These are phyloP conservation scores for Strobilomyces echinocephalus DNA, from an alignment of 768 basidiomycete genomes.

Conservation along the genomic window DNA sequence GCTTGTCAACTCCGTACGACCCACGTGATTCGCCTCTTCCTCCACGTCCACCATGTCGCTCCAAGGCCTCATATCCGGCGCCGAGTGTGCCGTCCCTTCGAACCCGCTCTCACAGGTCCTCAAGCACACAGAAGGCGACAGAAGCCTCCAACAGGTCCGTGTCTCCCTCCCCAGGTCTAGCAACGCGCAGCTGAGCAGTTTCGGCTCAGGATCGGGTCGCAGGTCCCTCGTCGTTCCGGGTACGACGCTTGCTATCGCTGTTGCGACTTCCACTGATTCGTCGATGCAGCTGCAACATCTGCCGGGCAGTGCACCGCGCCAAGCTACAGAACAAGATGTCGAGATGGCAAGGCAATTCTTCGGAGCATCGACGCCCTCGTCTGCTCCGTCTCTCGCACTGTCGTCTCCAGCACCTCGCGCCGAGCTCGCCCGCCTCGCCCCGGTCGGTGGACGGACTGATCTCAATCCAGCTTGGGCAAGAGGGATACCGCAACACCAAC, in stretches of 20 bases:
- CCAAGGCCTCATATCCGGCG: slow-evolving; percentile 77
- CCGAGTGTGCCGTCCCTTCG: slow-evolving; percentile 79
- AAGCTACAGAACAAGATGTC: slow-evolving; percentile 60
- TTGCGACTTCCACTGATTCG: background rate
- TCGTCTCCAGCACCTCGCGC: slow-evolving; percentile 30
- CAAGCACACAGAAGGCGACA: slow-evolving; percentile 86
- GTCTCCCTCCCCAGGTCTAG: background rate
- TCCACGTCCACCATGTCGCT: slow-evolving; percentile 51
- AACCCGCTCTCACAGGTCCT: slow-evolving; percentile 88
- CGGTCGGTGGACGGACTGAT: slow-evolving; percentile 30
- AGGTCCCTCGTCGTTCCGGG: slow-evolving; percentile 68
- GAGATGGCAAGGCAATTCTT: slow-evolving; percentile 81
- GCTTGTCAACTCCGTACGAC: too few relatives aligned
- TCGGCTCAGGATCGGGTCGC: slow-evolving; percentile 61
- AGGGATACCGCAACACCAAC: slow-evolving; percentile 44
- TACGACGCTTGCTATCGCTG: slow-evolving; percentile 28
- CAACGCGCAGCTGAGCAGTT: background rate
- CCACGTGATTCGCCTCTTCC: background rate
- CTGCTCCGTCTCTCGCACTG: slow-evolving; percentile 33
- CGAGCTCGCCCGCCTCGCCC: slow-evolving; percentile 27
- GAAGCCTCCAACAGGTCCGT: slow-evolving; percentile 78
- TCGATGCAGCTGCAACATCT: slow-evolving; percentile 65
- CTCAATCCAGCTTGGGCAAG: slow-evolving; percentile 51
- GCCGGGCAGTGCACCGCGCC: slow-evolving; percentile 48
- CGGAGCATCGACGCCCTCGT: slow-evolving; percentile 37